Base-by-base conservation (phyloP, 2,329 filamentous ascomycete genomes). In the Oidium heveae region DNA sequence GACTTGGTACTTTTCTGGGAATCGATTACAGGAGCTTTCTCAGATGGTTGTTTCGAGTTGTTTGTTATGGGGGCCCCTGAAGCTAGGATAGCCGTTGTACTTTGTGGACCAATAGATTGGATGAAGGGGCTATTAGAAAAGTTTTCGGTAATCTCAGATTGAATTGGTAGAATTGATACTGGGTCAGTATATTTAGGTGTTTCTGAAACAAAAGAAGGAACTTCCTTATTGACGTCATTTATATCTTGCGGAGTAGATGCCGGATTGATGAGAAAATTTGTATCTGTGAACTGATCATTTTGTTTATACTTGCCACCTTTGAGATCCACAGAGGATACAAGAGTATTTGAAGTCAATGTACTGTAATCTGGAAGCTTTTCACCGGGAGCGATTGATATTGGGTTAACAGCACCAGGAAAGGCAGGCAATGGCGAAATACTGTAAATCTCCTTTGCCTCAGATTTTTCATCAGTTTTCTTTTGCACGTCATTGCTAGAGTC, bases 131-230 rank as follows among this genome's bases (percentile, higher is more conserved):
- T 71, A n/a, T 72, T 74, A 61, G 71, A 74, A 60, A 79, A 73
- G 54, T 69, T 68, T 52, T 69, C 70, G 55, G 70, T 69, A 32
- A 65, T 65, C 56, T 63, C 62, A 54, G 65, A 63, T 36, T 64
- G 61, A 54, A 87, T 81, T 13, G 84, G 83, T 58, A 91, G 72
- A 66, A 82, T 85, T 8, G 85, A 89, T 69, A 93, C 86, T 18
- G 86, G 86, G 28, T 32, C 28, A 8, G 28, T 32, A 8, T 32
- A 4, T 32, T 32, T 32, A 8, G 28, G 28, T 32, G 28, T 32
- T 8, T 32, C 28, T 32, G 28, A 32, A 32, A 32, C 7, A 32
- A 32, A 32, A 8, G 28, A 32, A 32, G 28, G 9, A 32, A 32
- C 28, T 32, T 32, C 9, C 28, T 32, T 32, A 8, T 32, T 4